Conservation (phyloP, 2,329 filamentous ascomycete genomes). For the Cyclaneusma minus region DNA sequence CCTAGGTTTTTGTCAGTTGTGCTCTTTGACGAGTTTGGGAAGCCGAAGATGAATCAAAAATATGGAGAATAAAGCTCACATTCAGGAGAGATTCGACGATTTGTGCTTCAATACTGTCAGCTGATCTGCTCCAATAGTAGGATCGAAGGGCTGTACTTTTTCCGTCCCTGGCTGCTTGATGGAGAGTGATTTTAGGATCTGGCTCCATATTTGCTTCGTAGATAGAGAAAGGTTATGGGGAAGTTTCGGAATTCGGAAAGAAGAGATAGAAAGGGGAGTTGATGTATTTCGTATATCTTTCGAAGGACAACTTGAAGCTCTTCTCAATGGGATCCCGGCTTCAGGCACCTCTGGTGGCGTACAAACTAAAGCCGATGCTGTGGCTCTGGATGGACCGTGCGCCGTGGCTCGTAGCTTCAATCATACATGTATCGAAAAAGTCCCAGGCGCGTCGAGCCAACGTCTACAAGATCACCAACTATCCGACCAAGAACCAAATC, state of each 20-base stretch:
- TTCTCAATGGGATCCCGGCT: too few relatives aligned
- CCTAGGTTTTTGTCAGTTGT: slow-evolving; percentile 26
- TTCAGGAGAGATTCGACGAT: slow-evolving; percentile 62
- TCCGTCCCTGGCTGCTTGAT: slow-evolving; percentile 75
- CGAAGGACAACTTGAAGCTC: too few relatives aligned
- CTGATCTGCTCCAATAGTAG: neutral
- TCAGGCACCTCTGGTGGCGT: too few relatives aligned
- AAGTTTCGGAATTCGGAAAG: slow-evolving; percentile 1
- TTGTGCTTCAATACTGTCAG: slow-evolving; percentile 30
- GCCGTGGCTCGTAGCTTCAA: too few relatives aligned
- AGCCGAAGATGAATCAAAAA: slow-evolving; percentile 2
- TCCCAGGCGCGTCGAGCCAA: too few relatives aligned
- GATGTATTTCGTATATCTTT: neutral
- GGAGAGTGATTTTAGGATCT: slow-evolving; percentile 61
- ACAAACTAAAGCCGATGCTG: too few relatives aligned
- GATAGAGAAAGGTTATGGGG: slow-evolving; percentile 1
- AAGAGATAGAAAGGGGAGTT: too few relatives aligned
- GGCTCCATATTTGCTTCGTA: slow-evolving; percentile 17
- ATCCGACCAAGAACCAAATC: too few relatives aligned
- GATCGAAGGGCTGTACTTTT: slow-evolving; percentile 43
- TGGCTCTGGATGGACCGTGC: too few relatives aligned
- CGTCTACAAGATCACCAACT: too few relatives aligned
- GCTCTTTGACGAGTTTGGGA: slow-evolving; percentile 2
- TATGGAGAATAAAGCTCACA: slow-evolving; percentile 24
- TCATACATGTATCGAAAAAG: too few relatives aligned